Base-by-base conservation (phyloP, 1,284 basidiomycete genomes). In the Singerocomus rubriflavus region DNA sequence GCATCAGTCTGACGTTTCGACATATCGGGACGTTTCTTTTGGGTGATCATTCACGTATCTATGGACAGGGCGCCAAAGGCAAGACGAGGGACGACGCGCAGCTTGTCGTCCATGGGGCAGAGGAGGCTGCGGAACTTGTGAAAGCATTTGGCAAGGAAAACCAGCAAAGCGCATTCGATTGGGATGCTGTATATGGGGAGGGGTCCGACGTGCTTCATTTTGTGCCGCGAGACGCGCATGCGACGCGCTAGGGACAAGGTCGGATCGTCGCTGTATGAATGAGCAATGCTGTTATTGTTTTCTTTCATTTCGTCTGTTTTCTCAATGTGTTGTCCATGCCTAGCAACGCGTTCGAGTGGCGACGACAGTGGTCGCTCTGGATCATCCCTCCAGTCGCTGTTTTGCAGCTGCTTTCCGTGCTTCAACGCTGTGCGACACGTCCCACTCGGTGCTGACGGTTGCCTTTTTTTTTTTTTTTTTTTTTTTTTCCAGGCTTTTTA, bases 1-100 rank as follows among this genome's bases (percentile, higher is more conserved):
- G 87, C 44, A 88, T 90, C 61, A 88, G 86, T 62, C 65, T 90
- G 57, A 90, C 88, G 14, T 90, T 90, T 66, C 74, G 88, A 34
- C 73, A 76, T 50, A 90, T 90, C 42, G 85, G 84, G 36, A 89
- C 88, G 32, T 89, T 85, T 66, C 67, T 90, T 52, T 77, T 72
- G 13, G 61, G 60, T 30, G 74, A 79, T 51, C 70, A 74, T 51
- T 68, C 62, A 25, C 65, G 57, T 56, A 89, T 88, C 9, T 88
- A 71, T 57, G 87, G 87, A 0, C 84, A 86, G 58, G 87, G 86
- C 1, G 84, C 82, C 45, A 78, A 65, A 56, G 75, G 74, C 0
- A 88, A 88, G 72, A 78, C 71, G 14, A 71, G 63, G 46, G 77
- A 72, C 36, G 70, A 74, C 3, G 83, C 81, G 6, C 64, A 70